Conservation (phyloP, 495 filamentous ascomycete genomes). For the Hypoxylon perforatum region DNA sequence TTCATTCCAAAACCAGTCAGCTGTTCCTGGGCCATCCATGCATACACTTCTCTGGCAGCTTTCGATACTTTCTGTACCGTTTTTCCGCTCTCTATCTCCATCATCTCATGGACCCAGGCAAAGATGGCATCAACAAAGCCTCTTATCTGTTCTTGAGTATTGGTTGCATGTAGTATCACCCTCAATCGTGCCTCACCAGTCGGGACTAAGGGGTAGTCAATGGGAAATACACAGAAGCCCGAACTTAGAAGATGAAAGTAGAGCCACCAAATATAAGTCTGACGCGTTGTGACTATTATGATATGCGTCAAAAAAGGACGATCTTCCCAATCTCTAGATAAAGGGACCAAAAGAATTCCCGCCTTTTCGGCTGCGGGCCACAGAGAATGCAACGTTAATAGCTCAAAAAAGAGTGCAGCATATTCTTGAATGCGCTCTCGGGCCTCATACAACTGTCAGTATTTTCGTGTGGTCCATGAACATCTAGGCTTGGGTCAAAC, state of each 20-base stretch:
- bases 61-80: no score
- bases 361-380: not conserved
- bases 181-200: conserved; percentile 2
- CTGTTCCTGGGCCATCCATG: no score
- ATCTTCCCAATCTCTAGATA: conserved; percentile 3
- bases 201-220: conserved; percentile 19
- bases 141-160: conserved; percentile 17
- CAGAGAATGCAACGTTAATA: conserved; percentile 7
- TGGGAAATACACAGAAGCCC: not conserved
- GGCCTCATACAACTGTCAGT: no score
- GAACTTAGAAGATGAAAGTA: conserved; percentile 21
- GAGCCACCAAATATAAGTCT: conserved; percentile 12
- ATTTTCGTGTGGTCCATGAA: no score
- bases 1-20: no score
- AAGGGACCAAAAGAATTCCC: conserved; percentile 13
- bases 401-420: conserved; percentile 12
- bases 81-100: no score
- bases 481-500: no score
- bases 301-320: conserved; percentile 21
- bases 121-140: no score
- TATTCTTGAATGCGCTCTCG: no score
- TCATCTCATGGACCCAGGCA: no score
- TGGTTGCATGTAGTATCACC: conserved; percentile 1
- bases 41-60: no score
- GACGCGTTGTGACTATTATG: not conserved